Conservation (phyloP, 495 filamentous ascomycete genomes). For the Hypoxylon crocopeplum region DNA sequence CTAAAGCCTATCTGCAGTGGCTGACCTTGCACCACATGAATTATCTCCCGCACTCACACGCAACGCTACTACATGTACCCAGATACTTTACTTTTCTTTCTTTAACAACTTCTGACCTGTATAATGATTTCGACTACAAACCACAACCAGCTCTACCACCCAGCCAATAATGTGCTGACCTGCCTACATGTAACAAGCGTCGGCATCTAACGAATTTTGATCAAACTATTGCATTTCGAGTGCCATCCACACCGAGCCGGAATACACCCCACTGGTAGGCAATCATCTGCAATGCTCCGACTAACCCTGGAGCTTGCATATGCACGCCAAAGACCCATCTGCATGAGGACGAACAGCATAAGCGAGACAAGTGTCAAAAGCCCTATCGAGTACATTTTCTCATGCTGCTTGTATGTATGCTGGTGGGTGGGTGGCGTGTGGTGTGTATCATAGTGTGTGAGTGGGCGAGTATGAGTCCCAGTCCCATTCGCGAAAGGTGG, state of each 20-base stretch:
- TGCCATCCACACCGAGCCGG: conserved; percentile 36
- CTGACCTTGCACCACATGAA: too few species aligned
- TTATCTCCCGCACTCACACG: too few species aligned
- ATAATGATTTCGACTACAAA: conserved; percentile 1
- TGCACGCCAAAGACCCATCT: conserved; percentile 34
- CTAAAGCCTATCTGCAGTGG: too few species aligned
- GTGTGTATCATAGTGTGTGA: too few species aligned
- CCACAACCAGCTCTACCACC: background rate
- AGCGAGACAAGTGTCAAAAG: conserved; percentile 40
- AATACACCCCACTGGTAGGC: conserved; percentile 40
- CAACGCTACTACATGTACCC: too few species aligned
- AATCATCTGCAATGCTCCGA: conserved; percentile 35
- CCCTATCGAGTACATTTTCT: conserved; percentile 33
- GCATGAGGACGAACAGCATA: conserved; percentile 41
- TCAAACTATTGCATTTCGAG: conserved; percentile 19
- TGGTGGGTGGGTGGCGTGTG: conserved; percentile 11
- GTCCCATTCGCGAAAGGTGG: conserved; percentile 8
- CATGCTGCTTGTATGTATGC: background rate
- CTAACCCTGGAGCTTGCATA: conserved; percentile 33
- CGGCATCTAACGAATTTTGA: conserved; percentile 12
- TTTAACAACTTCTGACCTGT: too few species aligned
- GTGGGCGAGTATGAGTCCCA: too few species aligned
- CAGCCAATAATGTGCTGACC: conserved; percentile 1
- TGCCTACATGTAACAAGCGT: conserved; percentile 17
- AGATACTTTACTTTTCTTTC: too few species aligned